These are phyloP conservation scores for Pestalotiopsis sp. DNA, from an alignment of 2,329 filamentous ascomycete species.

Conservation along the genomic window DNA sequence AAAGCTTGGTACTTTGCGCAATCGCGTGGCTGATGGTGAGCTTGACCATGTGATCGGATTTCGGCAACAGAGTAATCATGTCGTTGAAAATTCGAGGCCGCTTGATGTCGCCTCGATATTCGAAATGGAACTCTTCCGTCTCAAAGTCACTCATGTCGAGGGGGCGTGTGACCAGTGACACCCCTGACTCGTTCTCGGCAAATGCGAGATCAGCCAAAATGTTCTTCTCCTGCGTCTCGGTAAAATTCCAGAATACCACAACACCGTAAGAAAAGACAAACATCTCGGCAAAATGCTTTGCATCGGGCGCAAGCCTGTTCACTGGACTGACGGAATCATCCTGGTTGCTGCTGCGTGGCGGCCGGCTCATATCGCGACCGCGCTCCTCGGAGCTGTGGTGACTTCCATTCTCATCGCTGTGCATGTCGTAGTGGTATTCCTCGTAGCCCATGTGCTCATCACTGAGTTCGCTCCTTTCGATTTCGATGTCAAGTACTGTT, in stretches of 20 bases:
- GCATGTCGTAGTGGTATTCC: constrained; percentile 66
- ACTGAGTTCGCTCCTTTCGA: constrained; percentile 86
- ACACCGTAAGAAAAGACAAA: constrained; percentile 98
- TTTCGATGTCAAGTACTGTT: constrained; percentile 90
- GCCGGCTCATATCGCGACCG: constrained; percentile 25
- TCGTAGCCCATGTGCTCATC: constrained; percentile 93
- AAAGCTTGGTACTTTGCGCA: constrained; percentile 93
- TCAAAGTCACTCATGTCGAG: constrained; percentile 90
- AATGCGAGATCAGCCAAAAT: constrained; percentile 94
- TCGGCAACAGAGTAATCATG: constrained; percentile 94
- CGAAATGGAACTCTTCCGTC: constrained; percentile 98
- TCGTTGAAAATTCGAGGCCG: constrained; percentile 95
- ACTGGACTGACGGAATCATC: constrained; percentile 48
- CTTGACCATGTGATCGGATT: constrained; percentile 97
- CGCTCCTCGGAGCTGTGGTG: constrained; percentile 19
- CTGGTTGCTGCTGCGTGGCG: constrained; percentile 26
- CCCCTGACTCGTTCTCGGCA: constrained; percentile 65
- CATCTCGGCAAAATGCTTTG: constrained; percentile 86
- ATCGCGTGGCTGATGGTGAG: constrained; percentile 97
- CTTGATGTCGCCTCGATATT: constrained; percentile 85
- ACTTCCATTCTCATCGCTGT: constrained; percentile 22
- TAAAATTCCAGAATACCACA: constrained; percentile 99
- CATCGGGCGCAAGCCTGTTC: constrained; percentile 65
- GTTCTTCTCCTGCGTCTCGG: constrained; percentile 92
- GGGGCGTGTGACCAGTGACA: constrained; percentile 73